phyloP scores from a whole-genome alignment of 306 rosid genomes.

The Adenanthera pavonina region DNA sequence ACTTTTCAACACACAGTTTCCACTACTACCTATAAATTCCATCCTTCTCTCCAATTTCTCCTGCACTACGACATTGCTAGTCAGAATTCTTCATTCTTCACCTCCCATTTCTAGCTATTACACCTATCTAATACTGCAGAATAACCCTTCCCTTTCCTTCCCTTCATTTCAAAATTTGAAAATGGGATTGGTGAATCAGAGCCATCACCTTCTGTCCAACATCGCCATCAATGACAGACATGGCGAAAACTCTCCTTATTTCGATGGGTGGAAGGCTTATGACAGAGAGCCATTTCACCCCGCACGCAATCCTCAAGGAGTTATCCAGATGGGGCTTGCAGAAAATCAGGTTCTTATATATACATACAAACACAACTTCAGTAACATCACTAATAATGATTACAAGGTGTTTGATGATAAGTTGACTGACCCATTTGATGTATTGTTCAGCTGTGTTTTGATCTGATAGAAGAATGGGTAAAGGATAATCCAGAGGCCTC shows the following conservation, averaged over 20 bases:
- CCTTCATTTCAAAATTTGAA: background rate
- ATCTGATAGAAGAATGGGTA: slow-evolving; percentile 59
- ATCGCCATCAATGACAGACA: slow-evolving; percentile 58
- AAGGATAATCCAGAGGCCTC: slow-evolving; percentile 61
- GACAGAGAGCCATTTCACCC: slow-evolving; percentile 62
- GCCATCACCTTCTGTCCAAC: slow-evolving; percentile 43
- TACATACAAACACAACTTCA: background rate
- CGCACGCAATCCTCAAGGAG: slow-evolving; percentile 50
- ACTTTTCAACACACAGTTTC: background rate
- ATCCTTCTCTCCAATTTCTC: background rate
- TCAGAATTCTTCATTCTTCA: background rate
- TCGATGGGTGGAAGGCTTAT: slow-evolving; percentile 73
- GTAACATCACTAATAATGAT: background rate
- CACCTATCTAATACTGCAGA: background rate
- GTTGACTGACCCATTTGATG: background rate
- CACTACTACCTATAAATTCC: background rate
- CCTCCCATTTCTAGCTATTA: background rate
- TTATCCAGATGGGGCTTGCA: slow-evolving; percentile 78
- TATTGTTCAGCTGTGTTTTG: slow-evolving; percentile 51
- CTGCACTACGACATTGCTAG: background rate
- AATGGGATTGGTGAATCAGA: slow-evolving; percentile 19
- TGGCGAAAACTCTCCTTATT: slow-evolving; percentile 61
- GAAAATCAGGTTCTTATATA: slow-evolving; percentile 60
- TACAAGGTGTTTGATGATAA: background rate
- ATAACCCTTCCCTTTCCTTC: background rate